These are phyloP conservation scores for Coccomyxa sp. DNA, from an alignment of 139 green algal species.

Conservation along the genomic window DNA sequence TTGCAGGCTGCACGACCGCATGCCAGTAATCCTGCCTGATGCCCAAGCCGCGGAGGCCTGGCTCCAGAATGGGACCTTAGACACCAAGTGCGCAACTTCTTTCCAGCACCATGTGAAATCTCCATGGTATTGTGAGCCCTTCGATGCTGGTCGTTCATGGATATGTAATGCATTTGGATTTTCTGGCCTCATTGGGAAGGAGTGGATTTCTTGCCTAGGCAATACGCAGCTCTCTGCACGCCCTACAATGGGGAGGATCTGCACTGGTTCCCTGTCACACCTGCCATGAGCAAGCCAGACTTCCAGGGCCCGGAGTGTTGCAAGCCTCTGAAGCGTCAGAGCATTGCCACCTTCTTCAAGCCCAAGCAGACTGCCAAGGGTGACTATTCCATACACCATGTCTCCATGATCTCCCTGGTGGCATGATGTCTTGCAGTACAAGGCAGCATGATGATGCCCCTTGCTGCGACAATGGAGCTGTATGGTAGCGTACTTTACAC, in stretches of 20 bases:
- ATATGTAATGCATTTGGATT: too few relatives aligned
- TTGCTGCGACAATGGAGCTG: too few relatives aligned
- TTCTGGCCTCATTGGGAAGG: too few relatives aligned
- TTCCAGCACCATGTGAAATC: too few relatives aligned
- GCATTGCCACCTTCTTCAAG: constrained; percentile 30
- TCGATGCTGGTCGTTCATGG: too few relatives aligned
- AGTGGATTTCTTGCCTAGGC: too few relatives aligned
- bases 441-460: too few relatives aligned
- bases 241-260: constrained; percentile 63
- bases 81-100: constrained; percentile 2
- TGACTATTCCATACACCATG: too few relatives aligned
- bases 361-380: neutral
- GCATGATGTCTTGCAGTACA: too few relatives aligned
- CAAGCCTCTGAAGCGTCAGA: constrained; percentile 45
- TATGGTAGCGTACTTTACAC: too few relatives aligned
- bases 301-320: constrained; percentile 52
- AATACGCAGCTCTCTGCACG: neutral
- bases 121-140: too few relatives aligned
- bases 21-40: constrained; percentile 67
- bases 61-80: constrained; percentile 28
- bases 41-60: constrained; percentile 31
- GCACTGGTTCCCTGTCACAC: constrained; percentile 66
- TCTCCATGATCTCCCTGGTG: too few relatives aligned
- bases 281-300: constrained; percentile 46
- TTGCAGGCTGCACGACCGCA: constrained; percentile 73